phyloP scores from a whole-genome alignment of 2,329 filamentous ascomycete genomes.

The Hypoxylon sp. region DNA sequence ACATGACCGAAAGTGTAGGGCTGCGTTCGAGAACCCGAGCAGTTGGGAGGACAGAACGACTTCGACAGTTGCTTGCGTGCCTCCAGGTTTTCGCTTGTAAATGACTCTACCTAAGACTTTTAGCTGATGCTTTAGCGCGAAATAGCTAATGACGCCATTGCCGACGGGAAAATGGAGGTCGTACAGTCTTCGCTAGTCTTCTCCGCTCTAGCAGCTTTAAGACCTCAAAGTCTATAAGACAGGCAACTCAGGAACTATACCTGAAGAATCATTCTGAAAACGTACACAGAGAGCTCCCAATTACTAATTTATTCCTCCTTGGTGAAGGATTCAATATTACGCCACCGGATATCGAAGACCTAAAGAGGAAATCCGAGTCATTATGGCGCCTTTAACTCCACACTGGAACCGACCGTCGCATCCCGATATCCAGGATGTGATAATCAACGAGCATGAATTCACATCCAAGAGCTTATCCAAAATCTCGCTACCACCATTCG shows the following conservation, averaged over 20 bases:
- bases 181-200: conserved; percentile 5
- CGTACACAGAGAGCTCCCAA: conserved; percentile 14
- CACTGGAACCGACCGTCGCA: conserved; percentile 73
- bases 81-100: conserved; percentile 30
- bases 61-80: conserved; percentile 21
- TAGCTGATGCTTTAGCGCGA: conserved; percentile 27
- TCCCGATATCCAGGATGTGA: conserved; percentile 68
- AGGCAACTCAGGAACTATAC: conserved; percentile 1
- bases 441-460: conserved; percentile 67
- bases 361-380: conserved; percentile 35
- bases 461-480: conserved; percentile 71
- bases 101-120: conserved; percentile 1
- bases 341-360: conserved; percentile 9
- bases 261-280: conserved; percentile 16
- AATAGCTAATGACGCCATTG: conserved; percentile 30
- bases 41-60: conserved; percentile 27
- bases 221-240: conserved; percentile 17
- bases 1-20: conserved; percentile 42
- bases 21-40: conserved; percentile 37
- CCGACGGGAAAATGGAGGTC: conserved; percentile 33
- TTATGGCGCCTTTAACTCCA: conserved; percentile 69
- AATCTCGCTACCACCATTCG: conserved; percentile 70
- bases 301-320: conserved; percentile 3
- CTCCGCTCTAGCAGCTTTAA: conserved; percentile 3
- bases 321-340: conserved; percentile 10